A percentile compares a stretch with the other conserved stretches of the same genome.
These are phyloP conservation scores for Colletotrichum lentis DNA, from an alignment of 2,329 filamentous ascomycete species.

Conservation along the genomic window DNA sequence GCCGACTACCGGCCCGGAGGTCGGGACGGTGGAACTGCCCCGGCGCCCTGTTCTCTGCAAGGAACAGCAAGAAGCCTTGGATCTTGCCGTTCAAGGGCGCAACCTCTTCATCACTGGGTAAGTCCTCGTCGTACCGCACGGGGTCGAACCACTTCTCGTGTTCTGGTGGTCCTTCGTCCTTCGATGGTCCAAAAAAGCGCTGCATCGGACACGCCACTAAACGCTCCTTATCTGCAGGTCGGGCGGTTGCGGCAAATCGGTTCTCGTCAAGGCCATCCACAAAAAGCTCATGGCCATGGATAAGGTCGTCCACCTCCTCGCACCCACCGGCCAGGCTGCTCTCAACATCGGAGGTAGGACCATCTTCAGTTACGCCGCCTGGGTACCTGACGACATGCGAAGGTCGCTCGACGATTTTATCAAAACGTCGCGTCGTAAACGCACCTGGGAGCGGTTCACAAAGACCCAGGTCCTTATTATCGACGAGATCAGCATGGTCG, in stretches of 20 bases:
- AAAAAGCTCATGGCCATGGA: neutral
- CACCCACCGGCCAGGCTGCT: constrained; percentile 68
- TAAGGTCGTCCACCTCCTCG: constrained; percentile 56
- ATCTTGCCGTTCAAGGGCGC: constrained; percentile 57
- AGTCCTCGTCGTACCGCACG: constrained; percentile 55
- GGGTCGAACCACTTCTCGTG: no score
- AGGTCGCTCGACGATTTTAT: neutral
- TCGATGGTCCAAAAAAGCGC: neutral
- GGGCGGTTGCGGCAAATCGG: constrained; percentile 24
- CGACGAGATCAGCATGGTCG: constrained; percentile 73
- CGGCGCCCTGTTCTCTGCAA: neutral
- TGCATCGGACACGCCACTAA: neutral
- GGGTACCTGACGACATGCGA: constrained; percentile 49
- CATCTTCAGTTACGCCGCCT: constrained; percentile 65
- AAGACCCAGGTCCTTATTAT: constrained; percentile 66
- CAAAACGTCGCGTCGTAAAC: constrained; percentile 34
- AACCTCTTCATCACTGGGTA: constrained; percentile 73
- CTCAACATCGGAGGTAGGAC: constrained; percentile 65
- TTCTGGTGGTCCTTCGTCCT: no score
- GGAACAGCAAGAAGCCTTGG: constrained; percentile 30
- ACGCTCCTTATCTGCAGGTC: neutral
- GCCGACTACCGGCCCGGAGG: no score
- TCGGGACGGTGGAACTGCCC: neutral
- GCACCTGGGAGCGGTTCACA: constrained; percentile 49
- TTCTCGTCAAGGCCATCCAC: constrained; percentile 8